Conservation (phyloP, 2,329 filamentous ascomycete species). For the Fusarium scirpi region DNA sequence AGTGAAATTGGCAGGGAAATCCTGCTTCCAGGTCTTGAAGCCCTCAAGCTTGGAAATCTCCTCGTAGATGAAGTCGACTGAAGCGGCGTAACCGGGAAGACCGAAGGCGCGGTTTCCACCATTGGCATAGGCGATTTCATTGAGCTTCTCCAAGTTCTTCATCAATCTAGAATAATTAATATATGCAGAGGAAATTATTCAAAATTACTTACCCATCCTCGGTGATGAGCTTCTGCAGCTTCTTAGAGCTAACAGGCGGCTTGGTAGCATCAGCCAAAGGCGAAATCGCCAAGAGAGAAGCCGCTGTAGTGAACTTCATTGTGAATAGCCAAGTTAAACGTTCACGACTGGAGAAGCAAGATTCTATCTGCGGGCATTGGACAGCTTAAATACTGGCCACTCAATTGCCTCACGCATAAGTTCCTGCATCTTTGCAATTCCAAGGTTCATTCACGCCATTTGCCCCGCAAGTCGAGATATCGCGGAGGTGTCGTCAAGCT, state of each 20-base stretch:
- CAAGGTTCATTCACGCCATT: constrained; percentile 31
- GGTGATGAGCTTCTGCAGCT: constrained; percentile 44
- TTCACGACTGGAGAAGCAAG: neutral
- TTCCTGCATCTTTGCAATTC: neutral
- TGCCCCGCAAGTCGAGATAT: constrained; percentile 22
- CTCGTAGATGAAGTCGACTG: constrained; percentile 48
- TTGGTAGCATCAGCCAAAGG: constrained; percentile 39
- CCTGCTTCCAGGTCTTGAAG: constrained; percentile 48
- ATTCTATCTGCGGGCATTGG: neutral
- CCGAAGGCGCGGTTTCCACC: constrained; percentile 51
- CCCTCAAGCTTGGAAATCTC: constrained; percentile 47
- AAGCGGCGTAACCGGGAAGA: constrained; percentile 51
- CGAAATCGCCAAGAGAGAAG: constrained; percentile 45
- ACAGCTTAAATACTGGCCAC: neutral
- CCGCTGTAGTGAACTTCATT: constrained; percentile 38
- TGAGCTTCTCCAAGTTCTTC: constrained; percentile 46
- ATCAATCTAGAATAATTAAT: constrained; percentile 33
- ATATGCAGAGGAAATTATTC: fast-evolving
- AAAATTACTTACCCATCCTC: constrained; percentile 32
- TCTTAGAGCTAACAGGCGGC: constrained; percentile 37
- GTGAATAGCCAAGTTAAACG: neutral
- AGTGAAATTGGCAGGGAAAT: constrained; percentile 48
- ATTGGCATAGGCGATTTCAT: constrained; percentile 49
- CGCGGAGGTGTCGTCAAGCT: constrained; percentile 24
- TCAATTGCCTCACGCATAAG: constrained; percentile 2